Evolutionary conservation across 2,329 filamentous ascomycete genomes (phyloP), one percentile per base, ranked within the genome.

Genomic region (Metarhizium guizhouense): DNA sequence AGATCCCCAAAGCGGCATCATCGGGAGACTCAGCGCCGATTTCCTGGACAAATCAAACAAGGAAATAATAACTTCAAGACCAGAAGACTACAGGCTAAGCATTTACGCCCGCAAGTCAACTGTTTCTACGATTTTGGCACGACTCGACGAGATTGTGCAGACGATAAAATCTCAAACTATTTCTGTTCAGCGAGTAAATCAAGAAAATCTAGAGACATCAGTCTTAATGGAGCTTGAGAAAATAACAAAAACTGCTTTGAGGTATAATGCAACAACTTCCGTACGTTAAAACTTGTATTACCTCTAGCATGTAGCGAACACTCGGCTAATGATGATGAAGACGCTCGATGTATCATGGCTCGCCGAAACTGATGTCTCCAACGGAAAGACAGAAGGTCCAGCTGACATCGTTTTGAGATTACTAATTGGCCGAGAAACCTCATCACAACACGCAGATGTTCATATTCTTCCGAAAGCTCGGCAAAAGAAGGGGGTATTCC

Each of bases 341-440:
- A 55, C 63, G 38, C 59, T 69, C n/a, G 55, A 64, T 11, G 68
- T 80, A 11, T 72, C 70, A 6, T 80, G 77, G 77, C 65, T 79
- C 10, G 63, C 71, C 10, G 55, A 69, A 13, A 30, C 55, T 6
- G 45, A 43, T 16, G 25, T 20, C n/a, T 38, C 58, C 13, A 32
- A 32, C 8, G 58, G 61, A 30, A 53, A 57, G 14, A 63, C 70
- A 6, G 76, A 81, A 61, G 68, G 73, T 54, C 62, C 68, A 1
- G 68, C 67, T 38, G 76, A 81, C 47, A 65, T 74, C 14, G 76
- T 78, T 16, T 64, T 72, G 50, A 75, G 79, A 34, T 69, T 81
- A 4, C 62, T 82, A 3, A 63, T 72, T 38, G 69, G 68, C 13
- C 59, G 50, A n/a, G 54, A 57, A 18, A 36, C 51, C 1, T 52